Evolutionary conservation across 805 yeast genomes (phyloP), one percentile per base, ranked within the genome.

Genomic region (Komagataella pseudopastoris): DNA sequence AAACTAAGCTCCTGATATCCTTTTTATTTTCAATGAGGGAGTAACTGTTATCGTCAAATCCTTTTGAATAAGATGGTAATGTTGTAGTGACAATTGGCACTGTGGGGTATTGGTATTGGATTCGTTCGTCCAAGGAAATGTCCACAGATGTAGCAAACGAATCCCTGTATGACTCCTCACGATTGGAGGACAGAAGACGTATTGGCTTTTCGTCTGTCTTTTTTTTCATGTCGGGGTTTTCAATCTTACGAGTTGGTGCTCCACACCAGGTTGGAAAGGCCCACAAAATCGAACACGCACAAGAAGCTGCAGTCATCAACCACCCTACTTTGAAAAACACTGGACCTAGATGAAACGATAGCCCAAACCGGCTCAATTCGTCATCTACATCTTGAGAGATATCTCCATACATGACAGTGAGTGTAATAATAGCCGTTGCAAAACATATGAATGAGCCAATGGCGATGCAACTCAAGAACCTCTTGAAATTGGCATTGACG

Each of bases 321-420:
- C 78, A 75, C 6, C 70, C 56, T 2, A 76, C 43, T 23, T 64
- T 45, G 52, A 72, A 68, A 74, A 76, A 78, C 0, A 61, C 51
- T 0, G 49, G 43, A 1, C 85, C 81, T 16, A 69, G 52, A 51
- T 64, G 65, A 48, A 78, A 58, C 7, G 59, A 52, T 10, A 81
- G 63, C 0, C 85, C 84, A 61, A 70, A 81, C 4, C 59, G 60
- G 1, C 72, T 70, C 44, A 80, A 61, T 20, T 68, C 71, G 6
- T 30, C 50, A 4, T 45, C 46, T 12, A 70, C 63, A 20, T 63
- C 70, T 2, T 10, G 30, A 51, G 60, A 61, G 12, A 74, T 57
- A 1, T 50, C 48, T 4, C 50, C 23, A 14, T 70, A 54, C 20
- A 68, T 53, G 14, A 58, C 48, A 0, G 72, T 63, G 45, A 71